Evolutionary conservation across 352 stramenopile species (phyloP), one percentile per base, ranked within the genome.

Genomic region (Lagenidium giganteum): DNA sequence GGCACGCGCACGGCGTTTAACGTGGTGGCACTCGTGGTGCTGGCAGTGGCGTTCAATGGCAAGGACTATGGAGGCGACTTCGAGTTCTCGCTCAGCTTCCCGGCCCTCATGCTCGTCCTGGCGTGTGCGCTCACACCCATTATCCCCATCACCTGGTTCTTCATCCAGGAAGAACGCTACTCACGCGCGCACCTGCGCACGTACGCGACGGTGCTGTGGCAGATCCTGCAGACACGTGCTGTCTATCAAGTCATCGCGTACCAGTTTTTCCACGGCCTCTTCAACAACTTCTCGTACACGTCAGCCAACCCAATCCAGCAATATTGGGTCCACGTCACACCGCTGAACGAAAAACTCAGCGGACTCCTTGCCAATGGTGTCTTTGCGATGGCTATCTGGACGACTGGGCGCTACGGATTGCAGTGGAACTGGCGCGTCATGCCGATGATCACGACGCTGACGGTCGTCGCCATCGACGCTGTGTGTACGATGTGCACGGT

Each of bases 401-500:
- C 67, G n/a, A n/a, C n/a, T n/a, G n/a, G n/a, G n/a, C n/a, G 50
- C 14, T 80, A 57, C 28, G 70, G 70, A 2, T 54, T 86, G 18
- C 54, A 65, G 29, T 86, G 73, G 73, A 81, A 58, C 52, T 87
- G 68, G 69, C 68, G 57, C 31, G 8, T 34, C 8, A 59, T 73
- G 9, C 51, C 83, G 12, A 42, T 80, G n/a, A 37, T 50, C 11
- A 65, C 53, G 6, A 58, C 74, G 37, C 46, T 81, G 12, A 43
- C 51, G 2, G 67, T 83, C 28, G 63, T 86, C 14, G 42, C 63
- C 13, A 47, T 77, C 20, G 72, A 86, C 40, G 41, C 49, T 1
- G 47, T 79, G 22, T 64, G 65, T 8, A 80, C 67, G 4, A 70
- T 81, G 34, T 51, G 80, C 34, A 85, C 72, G 12, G 78, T 83